Percentiles rank a stretch among this genome's conserved stretches.
Conservation (phyloP, 2,329 filamentous ascomycete genomes). For the Botrytis deweyae region DNA sequence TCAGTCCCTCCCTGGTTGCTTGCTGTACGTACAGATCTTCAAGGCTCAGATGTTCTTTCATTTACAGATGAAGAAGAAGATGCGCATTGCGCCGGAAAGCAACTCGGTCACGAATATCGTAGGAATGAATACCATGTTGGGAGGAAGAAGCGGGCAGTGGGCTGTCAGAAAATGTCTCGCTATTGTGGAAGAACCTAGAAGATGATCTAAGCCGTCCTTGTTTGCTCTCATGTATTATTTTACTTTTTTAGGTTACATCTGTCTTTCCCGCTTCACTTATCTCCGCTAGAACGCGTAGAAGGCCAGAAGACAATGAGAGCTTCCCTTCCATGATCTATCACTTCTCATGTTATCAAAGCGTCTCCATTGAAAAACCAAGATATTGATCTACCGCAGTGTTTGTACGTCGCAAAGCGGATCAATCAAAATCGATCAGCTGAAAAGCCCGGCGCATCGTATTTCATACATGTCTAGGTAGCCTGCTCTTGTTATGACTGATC, state of each 20-base stretch:
- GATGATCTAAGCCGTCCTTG: neutral
- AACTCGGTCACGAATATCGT: neutral
- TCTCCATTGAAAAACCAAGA: conserved; percentile 1
- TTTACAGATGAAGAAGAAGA: neutral
- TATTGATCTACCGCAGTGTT: neutral
- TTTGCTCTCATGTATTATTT: neutral
- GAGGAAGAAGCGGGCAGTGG: conserved; percentile 4
- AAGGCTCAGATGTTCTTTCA: neutral
- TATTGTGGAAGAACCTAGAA: neutral
- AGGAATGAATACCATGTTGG: conserved; percentile 13
- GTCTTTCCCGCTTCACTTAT: neutral
- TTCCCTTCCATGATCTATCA: conserved; percentile 18
- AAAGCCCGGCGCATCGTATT: neutral
- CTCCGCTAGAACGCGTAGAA: neutral
- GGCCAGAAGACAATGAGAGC: conserved; percentile 11
- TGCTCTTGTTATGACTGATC: neutral
- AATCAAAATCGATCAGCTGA: conserved; percentile 7
- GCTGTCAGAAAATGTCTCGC: conserved; percentile 7
- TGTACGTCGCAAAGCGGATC: neutral
- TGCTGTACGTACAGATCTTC: neutral
- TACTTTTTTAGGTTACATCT: neutral
- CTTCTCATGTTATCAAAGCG: conserved; percentile 23
- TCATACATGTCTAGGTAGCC: neutral
- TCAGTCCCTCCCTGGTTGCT: neutral
- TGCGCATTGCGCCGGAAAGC: neutral